Conservation (phyloP, 2,329 filamentous ascomycete species). For the Alternaria arbusti region DNA sequence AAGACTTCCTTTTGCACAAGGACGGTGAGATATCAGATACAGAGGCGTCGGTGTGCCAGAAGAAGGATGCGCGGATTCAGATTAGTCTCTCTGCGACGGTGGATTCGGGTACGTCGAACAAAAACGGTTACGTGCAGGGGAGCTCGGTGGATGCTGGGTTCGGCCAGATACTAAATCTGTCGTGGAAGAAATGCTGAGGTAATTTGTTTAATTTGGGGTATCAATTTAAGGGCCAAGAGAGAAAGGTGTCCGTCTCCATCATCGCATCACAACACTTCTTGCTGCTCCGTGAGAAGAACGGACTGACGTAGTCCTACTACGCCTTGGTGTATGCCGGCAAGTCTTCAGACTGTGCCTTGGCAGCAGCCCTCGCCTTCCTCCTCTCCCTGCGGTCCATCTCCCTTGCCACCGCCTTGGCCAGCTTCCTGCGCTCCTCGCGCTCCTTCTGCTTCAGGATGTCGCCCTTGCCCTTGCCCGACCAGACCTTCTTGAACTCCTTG, state of each 20-base stretch:
- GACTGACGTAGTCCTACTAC: constrained; percentile 2
- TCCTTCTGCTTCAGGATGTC: constrained; percentile 37
- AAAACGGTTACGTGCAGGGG: constrained; percentile 22
- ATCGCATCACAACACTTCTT: background rate
- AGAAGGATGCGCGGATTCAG: constrained; percentile 31
- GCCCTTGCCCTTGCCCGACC: constrained; percentile 36
- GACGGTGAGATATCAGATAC: constrained; percentile 29
- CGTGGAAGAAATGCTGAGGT: constrained; percentile 31
- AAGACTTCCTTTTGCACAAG: constrained; percentile 35
- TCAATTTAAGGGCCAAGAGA: constrained; percentile 13
- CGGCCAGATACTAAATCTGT: constrained; percentile 29
- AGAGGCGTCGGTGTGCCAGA: constrained; percentile 28
- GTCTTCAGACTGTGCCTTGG: constrained; percentile 23
- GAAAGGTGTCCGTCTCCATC: constrained; percentile 1
- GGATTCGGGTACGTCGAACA: constrained; percentile 9
- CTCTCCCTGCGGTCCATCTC: constrained; percentile 37
- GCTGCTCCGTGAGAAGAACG: background rate
- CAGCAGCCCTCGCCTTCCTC: constrained; percentile 30
- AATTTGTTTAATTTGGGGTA: background rate
- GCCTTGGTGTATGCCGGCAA: constrained; percentile 35
- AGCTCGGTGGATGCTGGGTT: constrained; percentile 22
- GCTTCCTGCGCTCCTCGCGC: constrained; percentile 39
- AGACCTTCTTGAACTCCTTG: constrained; percentile 39
- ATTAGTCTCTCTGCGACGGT: constrained; percentile 31
- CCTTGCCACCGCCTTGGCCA: constrained; percentile 40